These are phyloP conservation scores for Lachnellula suecica DNA, from an alignment of 2,329 filamentous ascomycete species.

Conservation along the genomic window DNA sequence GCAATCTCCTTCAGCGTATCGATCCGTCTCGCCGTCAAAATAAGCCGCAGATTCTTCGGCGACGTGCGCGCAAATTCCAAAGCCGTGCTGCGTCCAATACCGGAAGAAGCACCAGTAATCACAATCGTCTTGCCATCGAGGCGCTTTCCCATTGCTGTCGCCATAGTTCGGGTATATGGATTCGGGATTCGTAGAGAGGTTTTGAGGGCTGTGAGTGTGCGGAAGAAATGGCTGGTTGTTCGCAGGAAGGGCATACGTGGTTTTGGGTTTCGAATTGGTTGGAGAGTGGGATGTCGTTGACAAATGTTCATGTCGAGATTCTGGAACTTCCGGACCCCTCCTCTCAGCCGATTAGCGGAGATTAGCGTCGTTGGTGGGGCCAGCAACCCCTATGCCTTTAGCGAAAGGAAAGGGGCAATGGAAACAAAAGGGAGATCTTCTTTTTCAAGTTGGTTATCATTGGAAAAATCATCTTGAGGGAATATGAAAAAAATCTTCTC, in stretches of 20 bases:
- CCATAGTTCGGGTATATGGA: slow-evolving; percentile 47
- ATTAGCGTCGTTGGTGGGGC: neutral
- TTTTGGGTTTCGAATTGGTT: neutral
- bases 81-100: slow-evolving; percentile 82
- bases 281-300: neutral
- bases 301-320: neutral
- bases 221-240: slow-evolving; percentile 9
- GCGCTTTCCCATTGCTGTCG: slow-evolving; percentile 70
- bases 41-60: slow-evolving; percentile 75
- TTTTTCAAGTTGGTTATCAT: too few relatives aligned
- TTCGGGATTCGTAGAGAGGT: neutral
- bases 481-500: too few relatives aligned
- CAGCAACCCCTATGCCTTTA: neutral
- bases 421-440: neutral
- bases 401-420: neutral
- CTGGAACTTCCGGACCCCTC: neutral
- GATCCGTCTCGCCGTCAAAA: slow-evolving; percentile 84
- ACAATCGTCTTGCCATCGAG: slow-evolving; percentile 91
- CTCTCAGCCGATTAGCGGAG: neutral
- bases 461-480: too few relatives aligned
- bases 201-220: slow-evolving; percentile 7
- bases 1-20: slow-evolving; percentile 77
- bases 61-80: slow-evolving; percentile 89
- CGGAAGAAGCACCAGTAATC: slow-evolving; percentile 89
- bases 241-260: slow-evolving; percentile 13